phyloP scores from a whole-genome alignment of 2,329 filamentous ascomycete genomes.

The Colletotrichum cuscutae region DNA sequence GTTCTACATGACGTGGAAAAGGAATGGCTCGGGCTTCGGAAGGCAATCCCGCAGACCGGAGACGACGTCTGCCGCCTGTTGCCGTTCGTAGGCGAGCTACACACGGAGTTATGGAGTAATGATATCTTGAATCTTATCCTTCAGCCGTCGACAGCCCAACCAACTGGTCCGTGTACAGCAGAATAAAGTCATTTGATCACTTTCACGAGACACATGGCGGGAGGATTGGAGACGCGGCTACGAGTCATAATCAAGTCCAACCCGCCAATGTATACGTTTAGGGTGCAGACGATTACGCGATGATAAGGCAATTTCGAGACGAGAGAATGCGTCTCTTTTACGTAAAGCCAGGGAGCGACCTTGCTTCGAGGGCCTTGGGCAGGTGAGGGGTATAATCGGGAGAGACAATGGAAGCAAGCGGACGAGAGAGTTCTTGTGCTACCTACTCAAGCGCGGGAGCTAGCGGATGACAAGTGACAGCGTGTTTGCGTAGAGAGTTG shows the following conservation, averaged over 20 bases:
- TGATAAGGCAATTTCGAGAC: not conserved
- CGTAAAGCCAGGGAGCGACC: conserved; percentile 25
- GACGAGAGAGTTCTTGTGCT: not conserved
- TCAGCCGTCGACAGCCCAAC: not conserved
- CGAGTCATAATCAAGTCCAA: conserved; percentile 10
- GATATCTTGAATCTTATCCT: not conserved
- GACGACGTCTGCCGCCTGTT: not conserved
- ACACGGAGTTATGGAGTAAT: not conserved
- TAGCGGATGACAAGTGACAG: no score
- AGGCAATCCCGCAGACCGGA: not conserved
- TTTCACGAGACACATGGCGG: not conserved
- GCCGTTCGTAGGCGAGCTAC: not conserved
- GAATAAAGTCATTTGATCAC: conserved; percentile 6
- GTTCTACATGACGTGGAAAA: not conserved
- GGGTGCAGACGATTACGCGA: conserved; percentile 4
- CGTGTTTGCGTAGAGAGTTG: no score
- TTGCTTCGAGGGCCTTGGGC: not conserved
- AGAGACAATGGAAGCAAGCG: not conserved
- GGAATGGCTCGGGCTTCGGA: not conserved
- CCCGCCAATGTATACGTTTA: not conserved
- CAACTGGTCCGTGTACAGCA: not conserved
- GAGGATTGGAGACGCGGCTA: not conserved
- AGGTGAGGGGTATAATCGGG: not conserved
- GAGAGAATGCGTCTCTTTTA: conserved; percentile 4
- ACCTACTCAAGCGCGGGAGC: no score